phyloP scores from a whole-genome alignment of 116 monocot genomes.

The Phalaenopsis hybrid region DNA sequence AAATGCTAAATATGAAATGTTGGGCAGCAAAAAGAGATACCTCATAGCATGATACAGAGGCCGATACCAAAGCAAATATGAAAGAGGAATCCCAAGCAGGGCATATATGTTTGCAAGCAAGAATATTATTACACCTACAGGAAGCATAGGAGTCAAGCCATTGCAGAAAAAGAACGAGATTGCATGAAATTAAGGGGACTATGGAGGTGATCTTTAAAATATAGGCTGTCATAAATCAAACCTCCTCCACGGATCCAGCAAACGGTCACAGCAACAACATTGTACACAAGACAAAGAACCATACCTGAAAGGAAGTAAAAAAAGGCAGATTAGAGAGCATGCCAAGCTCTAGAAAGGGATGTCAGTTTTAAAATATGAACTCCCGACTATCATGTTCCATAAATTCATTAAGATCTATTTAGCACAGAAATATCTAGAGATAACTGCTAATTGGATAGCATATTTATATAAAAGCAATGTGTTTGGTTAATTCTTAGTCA shows the following conservation, averaged over 20 bases:
- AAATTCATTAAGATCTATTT: too few relatives aligned
- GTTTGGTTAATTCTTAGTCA: too few relatives aligned
- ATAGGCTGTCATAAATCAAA: slow-evolving; percentile 7
- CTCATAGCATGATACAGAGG: slow-evolving; percentile 92
- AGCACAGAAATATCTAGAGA: too few relatives aligned
- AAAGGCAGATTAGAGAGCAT: background rate
- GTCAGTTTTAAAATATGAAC: background rate
- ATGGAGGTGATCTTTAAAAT: background rate
- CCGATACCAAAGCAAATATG: slow-evolving; percentile 92
- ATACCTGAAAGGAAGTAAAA: slow-evolving; percentile 37
- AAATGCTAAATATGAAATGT: background rate
- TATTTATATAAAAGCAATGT: too few relatives aligned
- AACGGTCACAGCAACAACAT: slow-evolving; percentile 46
- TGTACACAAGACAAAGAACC: slow-evolving; percentile 66
- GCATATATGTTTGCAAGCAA: slow-evolving; percentile 94
- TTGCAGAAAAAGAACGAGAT: background rate
- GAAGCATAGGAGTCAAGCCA: background rate
- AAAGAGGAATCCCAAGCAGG: slow-evolving; percentile 72
- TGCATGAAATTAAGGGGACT: background rate
- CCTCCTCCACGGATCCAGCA: slow-evolving; percentile 66
- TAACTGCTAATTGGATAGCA: too few relatives aligned
- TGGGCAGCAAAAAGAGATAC: slow-evolving; percentile 21
- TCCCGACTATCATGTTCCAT: background rate
- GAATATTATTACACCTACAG: slow-evolving; percentile 76
- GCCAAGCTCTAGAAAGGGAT: background rate